Base-by-base conservation (phyloP, 2,329 filamentous ascomycete species). In the Fusarium papillatum region DNA sequence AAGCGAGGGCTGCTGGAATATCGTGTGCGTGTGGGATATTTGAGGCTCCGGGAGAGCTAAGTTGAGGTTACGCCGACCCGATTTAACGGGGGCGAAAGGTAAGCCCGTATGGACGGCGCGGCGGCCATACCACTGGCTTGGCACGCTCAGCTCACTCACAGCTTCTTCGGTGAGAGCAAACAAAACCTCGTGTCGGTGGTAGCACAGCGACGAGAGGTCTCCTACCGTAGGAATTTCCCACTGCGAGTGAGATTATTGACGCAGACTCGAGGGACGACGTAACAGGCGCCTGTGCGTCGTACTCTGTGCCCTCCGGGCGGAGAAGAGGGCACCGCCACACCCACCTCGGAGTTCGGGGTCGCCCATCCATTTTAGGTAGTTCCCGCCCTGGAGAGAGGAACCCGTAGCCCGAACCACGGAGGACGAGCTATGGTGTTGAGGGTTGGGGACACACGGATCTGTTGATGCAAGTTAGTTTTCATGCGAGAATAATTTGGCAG, bases 181-280 rank as follows among this genome's bases (percentile, higher is more conserved):
- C 61, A 31, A 43, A 46, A 74, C 39, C 71, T 74, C 74, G 73
- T 74, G 74, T 76, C 29, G 41, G 14, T 6, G 39, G 74, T 76
- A 53, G 63, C 50, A 76, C 74, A 53, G 46, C 22, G 48, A 67
- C 34, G 46, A 70, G 41, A 22, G 26, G 36, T 24, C 34, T 39
- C 19, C 48, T 26, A 39, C 29, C 34, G 19, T 17, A 26, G 46
- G n/a, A 26, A 38, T 53, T 64, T 43, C 50, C 36, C 16, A 22
- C 59, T 64, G 50, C n/a, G 36, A 29, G 46, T n/a, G 36, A 34
- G 57, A 61, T 73, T 68, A 29, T 67, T 69, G 72, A 64, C 60
- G 55, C 26, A 76, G 36, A 59, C 36, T 55, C 31, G 55, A 46
- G 19, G 9, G 62, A 48, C 48, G 39, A 71, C 57, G 43, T 68